Evolutionary conservation across 2,329 filamentous ascomycete genomes (phyloP).

Genomic region (Drechslera avenae): DNA sequence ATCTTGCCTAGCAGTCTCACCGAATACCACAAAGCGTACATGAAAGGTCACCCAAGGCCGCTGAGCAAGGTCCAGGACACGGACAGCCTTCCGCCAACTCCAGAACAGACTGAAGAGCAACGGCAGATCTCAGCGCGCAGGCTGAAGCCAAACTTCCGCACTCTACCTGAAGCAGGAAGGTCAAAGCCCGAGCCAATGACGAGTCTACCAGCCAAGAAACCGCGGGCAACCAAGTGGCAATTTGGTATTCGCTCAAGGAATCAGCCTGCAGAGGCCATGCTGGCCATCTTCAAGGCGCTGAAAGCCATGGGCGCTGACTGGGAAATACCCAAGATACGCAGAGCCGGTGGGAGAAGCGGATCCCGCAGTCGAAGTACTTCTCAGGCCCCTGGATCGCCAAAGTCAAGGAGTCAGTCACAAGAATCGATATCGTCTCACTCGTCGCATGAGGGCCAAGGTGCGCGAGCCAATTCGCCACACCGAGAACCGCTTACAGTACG

Average conservation of each 20-base stretch:
- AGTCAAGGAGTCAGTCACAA: conserved; percentile 40
- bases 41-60: conserved; percentile 66
- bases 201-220: conserved; percentile 67
- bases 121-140: conserved; percentile 80
- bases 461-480: conserved; percentile 19
- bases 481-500: conserved; percentile 40
- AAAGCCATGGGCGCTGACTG: conserved; percentile 87
- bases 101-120: conserved; percentile 59
- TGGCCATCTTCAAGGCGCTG: conserved; percentile 93
- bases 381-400: conserved; percentile 36
- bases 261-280: conserved; percentile 88
- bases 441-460: conserved; percentile 29
- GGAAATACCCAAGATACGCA: conserved; percentile 61
- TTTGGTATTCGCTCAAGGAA: conserved; percentile 96
- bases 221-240: conserved; percentile 89
- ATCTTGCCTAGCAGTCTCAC: conserved; percentile 91
- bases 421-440: conserved; percentile 42
- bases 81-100: conserved; percentile 46
- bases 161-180: conserved; percentile 61
- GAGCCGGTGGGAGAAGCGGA: conserved; percentile 49
- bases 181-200: conserved; percentile 62
- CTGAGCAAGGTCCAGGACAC: conserved; percentile 24
- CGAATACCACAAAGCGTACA: conserved; percentile 86
- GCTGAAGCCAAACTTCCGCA: conserved; percentile 83
- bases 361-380: conserved; percentile 42